Conservation (phyloP, 768 basidiomycete species). For the Epithele typhae region DNA sequence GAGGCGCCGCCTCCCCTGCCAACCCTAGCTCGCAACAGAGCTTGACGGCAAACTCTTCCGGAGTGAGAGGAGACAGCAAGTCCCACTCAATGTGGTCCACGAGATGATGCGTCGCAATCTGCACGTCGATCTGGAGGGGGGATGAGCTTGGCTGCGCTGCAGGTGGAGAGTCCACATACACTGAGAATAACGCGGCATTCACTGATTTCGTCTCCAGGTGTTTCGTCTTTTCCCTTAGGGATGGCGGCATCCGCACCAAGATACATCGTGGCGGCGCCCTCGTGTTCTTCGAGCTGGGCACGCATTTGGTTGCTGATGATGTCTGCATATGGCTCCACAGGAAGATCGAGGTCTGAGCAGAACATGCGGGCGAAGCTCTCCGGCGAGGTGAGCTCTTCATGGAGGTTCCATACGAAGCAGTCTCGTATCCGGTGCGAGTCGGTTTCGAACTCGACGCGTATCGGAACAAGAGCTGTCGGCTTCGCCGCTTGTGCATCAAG, state of each 20-base stretch:
- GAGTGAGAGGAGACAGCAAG: constrained; percentile 86
- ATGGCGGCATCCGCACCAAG: constrained; percentile 56
- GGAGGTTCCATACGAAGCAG: constrained; percentile 93
- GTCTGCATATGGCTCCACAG: constrained; percentile 60
- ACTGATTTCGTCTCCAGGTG: constrained; percentile 51
- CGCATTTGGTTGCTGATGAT: constrained; percentile 84
- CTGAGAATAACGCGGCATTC: constrained; percentile 83
- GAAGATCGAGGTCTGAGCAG: constrained; percentile 84
- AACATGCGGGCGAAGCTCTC: constrained; percentile 83
- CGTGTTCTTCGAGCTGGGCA: constrained; percentile 88
- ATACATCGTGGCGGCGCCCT: constrained; percentile 76
- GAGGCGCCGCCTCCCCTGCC: constrained; percentile 79
- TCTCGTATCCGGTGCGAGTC: constrained; percentile 90
- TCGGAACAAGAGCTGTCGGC: constrained; percentile 69
- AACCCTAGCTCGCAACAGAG: constrained; percentile 87
- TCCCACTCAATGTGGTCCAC: constrained; percentile 99
- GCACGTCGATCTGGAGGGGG: constrained; percentile 81
- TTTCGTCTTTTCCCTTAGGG: constrained; percentile 42
- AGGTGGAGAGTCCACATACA: constrained; percentile 38
- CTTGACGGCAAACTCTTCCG: constrained; percentile 74
- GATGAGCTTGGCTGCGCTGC: neutral
- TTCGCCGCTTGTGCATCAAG: constrained; percentile 59
- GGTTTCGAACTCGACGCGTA: constrained; percentile 93
- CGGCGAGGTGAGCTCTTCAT: constrained; percentile 83
- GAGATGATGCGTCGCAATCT: constrained; percentile 87